Percentiles rank a stretch among this genome's conserved stretches.
Evolutionary conservation across 2,329 filamentous ascomycete genomes (phyloP).

Genomic region (Diplocarpon mali): DNA sequence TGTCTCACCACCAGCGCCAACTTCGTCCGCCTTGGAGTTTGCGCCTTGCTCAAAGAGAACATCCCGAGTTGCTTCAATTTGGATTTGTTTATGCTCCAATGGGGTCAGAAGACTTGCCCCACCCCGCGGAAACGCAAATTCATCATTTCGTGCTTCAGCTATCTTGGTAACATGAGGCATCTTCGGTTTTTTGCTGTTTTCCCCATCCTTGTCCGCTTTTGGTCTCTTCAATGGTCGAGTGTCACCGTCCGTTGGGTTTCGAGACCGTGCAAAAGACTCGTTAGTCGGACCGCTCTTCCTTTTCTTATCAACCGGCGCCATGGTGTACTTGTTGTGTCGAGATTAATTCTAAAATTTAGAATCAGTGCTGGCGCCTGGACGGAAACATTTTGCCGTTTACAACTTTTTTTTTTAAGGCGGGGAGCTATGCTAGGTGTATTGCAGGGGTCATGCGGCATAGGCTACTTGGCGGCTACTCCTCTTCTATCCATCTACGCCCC

Average conservation of each 20-base stretch:
- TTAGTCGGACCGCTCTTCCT: slow-evolving; percentile 26
- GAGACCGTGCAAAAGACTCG: slow-evolving; percentile 25
- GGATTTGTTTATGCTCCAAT: slow-evolving; percentile 91
- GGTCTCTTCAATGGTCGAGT: slow-evolving; percentile 23
- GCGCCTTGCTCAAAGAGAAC: slow-evolving; percentile 71
- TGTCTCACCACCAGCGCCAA: slow-evolving; percentile 20
- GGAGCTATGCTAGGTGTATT: neutral
- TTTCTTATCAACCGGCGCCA: slow-evolving; percentile 28
- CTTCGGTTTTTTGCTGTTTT: slow-evolving; percentile 13
- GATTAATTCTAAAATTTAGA: neutral
- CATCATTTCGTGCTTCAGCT: slow-evolving; percentile 58
- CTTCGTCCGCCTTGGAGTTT: slow-evolving; percentile 33
- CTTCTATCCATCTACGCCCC: too few relatives aligned
- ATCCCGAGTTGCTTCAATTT: slow-evolving; percentile 84
- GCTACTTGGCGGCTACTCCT: too few relatives aligned
- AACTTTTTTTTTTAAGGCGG: slow-evolving; percentile 10
- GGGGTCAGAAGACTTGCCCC: slow-evolving; percentile 85
- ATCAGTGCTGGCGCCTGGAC: neutral
- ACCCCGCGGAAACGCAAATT: slow-evolving; percentile 83
- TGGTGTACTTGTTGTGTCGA: slow-evolving; percentile 9
- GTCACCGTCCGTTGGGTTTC: slow-evolving; percentile 18
- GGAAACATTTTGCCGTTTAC: neutral
- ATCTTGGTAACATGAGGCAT: slow-evolving; percentile 21
- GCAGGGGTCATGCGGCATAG: neutral
- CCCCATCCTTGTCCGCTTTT: slow-evolving; percentile 20